Percentiles rank a stretch among this genome's conserved stretches.
Evolutionary conservation across 1,284 basidiomycete species (phyloP).

Genomic region (Heliocybe sulcata): DNA sequence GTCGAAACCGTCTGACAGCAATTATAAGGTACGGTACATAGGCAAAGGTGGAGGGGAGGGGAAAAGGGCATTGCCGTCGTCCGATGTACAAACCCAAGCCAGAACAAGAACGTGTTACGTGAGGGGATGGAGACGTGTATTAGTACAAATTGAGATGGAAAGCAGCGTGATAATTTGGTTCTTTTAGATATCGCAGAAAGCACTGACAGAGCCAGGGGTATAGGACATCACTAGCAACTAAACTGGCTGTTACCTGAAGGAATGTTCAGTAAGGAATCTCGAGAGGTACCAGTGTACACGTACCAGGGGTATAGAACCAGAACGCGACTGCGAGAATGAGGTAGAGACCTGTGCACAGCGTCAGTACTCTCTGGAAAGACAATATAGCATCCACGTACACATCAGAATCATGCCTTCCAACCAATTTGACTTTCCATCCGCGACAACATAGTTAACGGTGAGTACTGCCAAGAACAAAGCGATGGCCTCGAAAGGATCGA

Average conservation of each 20-base stretch:
- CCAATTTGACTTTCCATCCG: conserved; percentile 85
- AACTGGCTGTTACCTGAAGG: neutral
- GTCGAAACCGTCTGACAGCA: too few species aligned
- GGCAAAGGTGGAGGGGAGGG: too few species aligned
- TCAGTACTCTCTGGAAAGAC: neutral
- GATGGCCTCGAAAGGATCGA: conserved; percentile 62
- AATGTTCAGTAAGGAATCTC: neutral
- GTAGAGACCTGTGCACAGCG: neutral
- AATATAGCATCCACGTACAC: conserved; percentile 31
- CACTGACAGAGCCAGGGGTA: neutral
- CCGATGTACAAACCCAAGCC: conserved; percentile 1
- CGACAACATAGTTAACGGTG: conserved; percentile 76
- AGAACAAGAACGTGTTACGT: neutral
- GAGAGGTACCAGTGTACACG: neutral
- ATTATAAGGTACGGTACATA: too few species aligned
- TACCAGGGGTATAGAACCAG: conserved; percentile 3
- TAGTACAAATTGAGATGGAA: neutral
- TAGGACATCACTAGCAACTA: neutral
- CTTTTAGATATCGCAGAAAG: too few species aligned
- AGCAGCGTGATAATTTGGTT: too few species aligned
- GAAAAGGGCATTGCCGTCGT: neutral
- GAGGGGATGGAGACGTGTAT: neutral
- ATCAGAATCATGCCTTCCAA: conserved; percentile 70
- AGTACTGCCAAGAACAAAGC: conserved; percentile 51
- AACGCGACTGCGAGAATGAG: conserved; percentile 2